Evolutionary conservation across 805 yeast species (phyloP).

Genomic region (Spathaspora boniae): DNA sequence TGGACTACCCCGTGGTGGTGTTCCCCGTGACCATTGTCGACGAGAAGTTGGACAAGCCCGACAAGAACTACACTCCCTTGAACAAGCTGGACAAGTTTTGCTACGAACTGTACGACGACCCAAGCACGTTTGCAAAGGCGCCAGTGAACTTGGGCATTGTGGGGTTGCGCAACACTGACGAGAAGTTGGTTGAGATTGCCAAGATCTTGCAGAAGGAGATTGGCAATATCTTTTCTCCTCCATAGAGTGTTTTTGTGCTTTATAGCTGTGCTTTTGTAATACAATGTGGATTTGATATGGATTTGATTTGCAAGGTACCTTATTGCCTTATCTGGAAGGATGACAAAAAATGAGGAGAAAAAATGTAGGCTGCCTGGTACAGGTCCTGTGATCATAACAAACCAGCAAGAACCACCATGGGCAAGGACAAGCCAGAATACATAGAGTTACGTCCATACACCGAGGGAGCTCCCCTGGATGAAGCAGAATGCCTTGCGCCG

Average conservation of each 20-base stretch:
- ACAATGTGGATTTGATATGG: too few species aligned
- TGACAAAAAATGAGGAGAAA: too few species aligned
- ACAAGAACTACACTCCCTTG: constrained; percentile 12
- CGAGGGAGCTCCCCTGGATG: constrained; percentile 5
- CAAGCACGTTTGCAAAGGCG: constrained; percentile 15
- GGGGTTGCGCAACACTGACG: constrained; percentile 18
- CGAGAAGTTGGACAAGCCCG: constrained; percentile 11
- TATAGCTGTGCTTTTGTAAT: too few species aligned
- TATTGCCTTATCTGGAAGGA: too few species aligned
- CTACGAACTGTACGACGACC: constrained; percentile 13
- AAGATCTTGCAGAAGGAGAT: constrained; percentile 8
- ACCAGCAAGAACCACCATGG: too few species aligned
- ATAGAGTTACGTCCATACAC: constrained; percentile 14
- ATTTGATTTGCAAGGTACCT: too few species aligned
- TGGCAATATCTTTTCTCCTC: constrained; percentile 6
- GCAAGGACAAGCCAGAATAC: too few species aligned
- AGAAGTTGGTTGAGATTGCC: constrained; percentile 15
- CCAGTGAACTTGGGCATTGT: constrained; percentile 17
- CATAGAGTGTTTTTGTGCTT: too few species aligned
- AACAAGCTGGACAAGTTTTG: constrained; percentile 13
- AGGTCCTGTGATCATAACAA: too few species aligned
- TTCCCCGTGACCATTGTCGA: constrained; percentile 17
- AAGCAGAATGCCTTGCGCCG: not conserved
- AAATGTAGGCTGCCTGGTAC: too few species aligned
- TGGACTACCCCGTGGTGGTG: constrained; percentile 18